Base-by-base conservation (phyloP, 2,329 filamentous ascomycete species). In the Didymella keratinophila region DNA sequence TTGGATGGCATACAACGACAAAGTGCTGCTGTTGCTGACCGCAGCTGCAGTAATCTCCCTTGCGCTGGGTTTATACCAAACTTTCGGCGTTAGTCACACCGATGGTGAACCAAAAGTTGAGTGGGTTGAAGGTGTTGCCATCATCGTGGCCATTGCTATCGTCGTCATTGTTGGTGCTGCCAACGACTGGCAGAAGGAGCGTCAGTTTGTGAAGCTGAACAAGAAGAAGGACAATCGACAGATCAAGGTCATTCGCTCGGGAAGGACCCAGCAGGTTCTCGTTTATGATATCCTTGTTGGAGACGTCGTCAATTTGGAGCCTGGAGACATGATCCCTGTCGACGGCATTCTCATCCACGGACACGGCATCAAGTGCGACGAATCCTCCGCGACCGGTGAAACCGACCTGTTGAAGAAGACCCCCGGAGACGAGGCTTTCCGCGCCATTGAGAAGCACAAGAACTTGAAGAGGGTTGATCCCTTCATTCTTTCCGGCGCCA, bases 1-100 rank as follows among this genome's bases (percentile, higher is more conserved):
- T 62, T 93, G 90, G 90, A 89, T 92, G 68, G 89, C 90, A 1
- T 92, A 91, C 78, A 92, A 93, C 71, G 90, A 93, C 76, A 93
- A 92, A 69, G 87, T 93, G 11, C 79, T 92, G 76, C 58, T 71
- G n/a, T 54, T 71, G 27, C 43, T 71, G 49, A 71, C 80, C 1
- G 81, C 87, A 20, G 89, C 90, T 7, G 90, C 90, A 1, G 80
- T 85, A 16, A 86, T 93, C 36, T 92, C 90, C 2, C 80, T 93
- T 25, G 87, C 86, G 0, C 84, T 93, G 39, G 90, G 90, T 45
- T 84, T 93, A 1, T 92, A 92, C 67, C 88, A 93, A 70, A 87
- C 89, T 1, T 82, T 89, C 49, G 86, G 84, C 16, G 81, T 83
- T 3, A 65, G 81, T 4, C 87, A 90, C 61, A 74, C 81, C 6